Base-by-base conservation (phyloP, 2,329 filamentous ascomycete species). In the Pyricularia pennisetigena region DNA sequence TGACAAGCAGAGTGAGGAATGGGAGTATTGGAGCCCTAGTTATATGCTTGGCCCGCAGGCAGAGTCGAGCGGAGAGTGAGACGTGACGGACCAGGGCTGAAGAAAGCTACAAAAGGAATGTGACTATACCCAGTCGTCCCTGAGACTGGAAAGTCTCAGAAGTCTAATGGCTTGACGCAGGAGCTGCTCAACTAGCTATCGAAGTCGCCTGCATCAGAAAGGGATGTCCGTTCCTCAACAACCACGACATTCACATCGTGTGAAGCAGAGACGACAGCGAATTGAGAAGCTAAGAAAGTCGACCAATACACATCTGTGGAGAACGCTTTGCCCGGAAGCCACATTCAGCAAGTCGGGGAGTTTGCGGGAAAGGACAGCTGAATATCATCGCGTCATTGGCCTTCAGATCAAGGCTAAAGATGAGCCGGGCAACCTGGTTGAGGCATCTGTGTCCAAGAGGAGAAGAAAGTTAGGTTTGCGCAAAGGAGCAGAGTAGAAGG, bases 1-100 rank as follows among this genome's bases (percentile, higher is more conserved):
- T 6, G 95, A 99, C 78, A 88, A 87, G 72, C 93, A 97, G 79
- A 88, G 81, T 10, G 83, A 86, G 9, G 94, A 98, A 80, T 93
- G 89, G 78, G 94, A 98, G 78, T 99, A 97, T 74, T 99, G 95
- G 95, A 92, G 88, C 69, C 92, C 92, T 0, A 88, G 89, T 0
- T 92, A 91, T 70, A 92, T 94, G 82, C 77, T 82, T 2, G 82
- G 82, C 59, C 73, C 75, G 4, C 74, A 75, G 20, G 77, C 76
- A 14, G 72, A 62, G 59, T 28, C 59, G 26, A 62, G 26, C 26
- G 59, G 59, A 20, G 59, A 57, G 29, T 54, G 26, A 62, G 62
- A 61, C 4, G 59, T 20, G 59, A 41, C 5, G 28, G 35, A 69
- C 65, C 54, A 65, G 63, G 54, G 63, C n/a, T 24, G 62, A 57